Percentiles rank a stretch among this genome's conserved stretches.
phyloP scores from a whole-genome alignment of 2,329 filamentous ascomycete genomes.

The Pseudopyricularia cyperi region DNA sequence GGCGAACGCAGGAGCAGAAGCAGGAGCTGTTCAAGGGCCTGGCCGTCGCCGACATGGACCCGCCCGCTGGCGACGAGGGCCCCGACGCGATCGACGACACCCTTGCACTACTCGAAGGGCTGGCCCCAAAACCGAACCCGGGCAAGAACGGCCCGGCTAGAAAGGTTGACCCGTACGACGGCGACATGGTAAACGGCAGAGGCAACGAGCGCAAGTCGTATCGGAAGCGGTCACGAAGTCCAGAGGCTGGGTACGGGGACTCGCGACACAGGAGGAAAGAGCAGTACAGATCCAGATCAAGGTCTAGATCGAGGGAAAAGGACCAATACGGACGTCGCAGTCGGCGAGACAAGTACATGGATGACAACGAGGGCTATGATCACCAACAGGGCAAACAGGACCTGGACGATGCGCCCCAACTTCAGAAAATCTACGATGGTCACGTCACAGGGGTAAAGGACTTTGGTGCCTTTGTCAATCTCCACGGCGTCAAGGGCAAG shows the following conservation, averaged over 20 bases:
- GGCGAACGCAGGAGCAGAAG: conserved; percentile 51
- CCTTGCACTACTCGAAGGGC: conserved; percentile 74
- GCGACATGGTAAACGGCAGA: conserved; percentile 5
- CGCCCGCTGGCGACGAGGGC: conserved; percentile 17
- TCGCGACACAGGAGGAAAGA: conserved; percentile 38
- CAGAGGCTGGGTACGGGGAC: conserved; percentile 32
- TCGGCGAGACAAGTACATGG: conserved; percentile 22
- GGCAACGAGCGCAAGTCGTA: neutral
- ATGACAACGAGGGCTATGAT: conserved; percentile 31
- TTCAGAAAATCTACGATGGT: conserved; percentile 83
- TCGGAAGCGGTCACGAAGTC: conserved; percentile 41
- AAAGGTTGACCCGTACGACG: conserved; percentile 9
- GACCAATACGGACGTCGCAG: conserved; percentile 17
- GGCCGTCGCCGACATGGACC: conserved; percentile 66
- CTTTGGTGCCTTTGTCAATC: conserved; percentile 88
- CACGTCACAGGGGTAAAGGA: conserved; percentile 87
- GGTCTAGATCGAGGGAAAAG: conserved; percentile 25
- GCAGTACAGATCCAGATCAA: conserved; percentile 23
- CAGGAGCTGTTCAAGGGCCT: conserved; percentile 83
- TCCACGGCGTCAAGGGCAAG: conserved; percentile 77
- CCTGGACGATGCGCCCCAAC: conserved; percentile 65
- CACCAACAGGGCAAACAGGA: conserved; percentile 53
- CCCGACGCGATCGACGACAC: conserved; percentile 79
- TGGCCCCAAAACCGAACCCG: conserved; percentile 51
- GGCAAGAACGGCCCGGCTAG: conserved; percentile 19